Evolutionary conservation across 23 red algal genomes (phyloP), one percentile per base, ranked within the genome.

Genomic region (Gracilaria vermiculophylla): DNA sequence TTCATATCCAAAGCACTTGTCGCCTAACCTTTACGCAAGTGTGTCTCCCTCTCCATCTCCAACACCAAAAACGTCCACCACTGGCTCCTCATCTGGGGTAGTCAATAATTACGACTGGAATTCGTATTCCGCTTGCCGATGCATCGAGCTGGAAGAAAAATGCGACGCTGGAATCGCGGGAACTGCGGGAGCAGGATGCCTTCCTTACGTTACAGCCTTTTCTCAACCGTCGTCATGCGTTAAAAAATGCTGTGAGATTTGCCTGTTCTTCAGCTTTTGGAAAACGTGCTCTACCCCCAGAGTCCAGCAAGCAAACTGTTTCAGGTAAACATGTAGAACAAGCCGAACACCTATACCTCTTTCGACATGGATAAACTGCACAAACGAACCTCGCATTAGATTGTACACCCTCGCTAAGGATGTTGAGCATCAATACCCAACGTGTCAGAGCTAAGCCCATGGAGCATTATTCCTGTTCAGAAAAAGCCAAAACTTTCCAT

Each of bases 71-170:
- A 27, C 55, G 6, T 21, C 39, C 20, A 40, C 19, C 23, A 42
- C 19, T 4, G 42, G 42, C 2, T 69, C 64, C n/a, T 1, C 34
- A 69, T 8, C 33, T 1, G 42, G 23, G 25, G 67, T 37, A 23
- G 67, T 73, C 10, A 28, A 39, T 5, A 73, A 73, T 32, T 73
- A 73, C 67, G 67, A 73, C 40, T 73, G 67, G 67, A 73, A 47
- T 29, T 42, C 67, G n/a, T 73, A 73, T 36, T 47, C 67, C 28
- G 67, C 67, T 12, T 73, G 67, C 28, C 36, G 42, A 28, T 73
- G 67, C 20, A 73, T 73, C 13, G 67, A 73, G 13, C 20, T 42
- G 7, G 39, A n/a, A 48, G 40, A 73, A 73, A 27, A 3, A 3
- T 73, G 67, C 47, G 67, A 73, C 28, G 7, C 67, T 47, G 36